Evolutionary conservation across 208 protist genomes (phyloP), one percentile per base, ranked within the genome.

Genomic region (Balamuthia mandrillaris): DNA sequence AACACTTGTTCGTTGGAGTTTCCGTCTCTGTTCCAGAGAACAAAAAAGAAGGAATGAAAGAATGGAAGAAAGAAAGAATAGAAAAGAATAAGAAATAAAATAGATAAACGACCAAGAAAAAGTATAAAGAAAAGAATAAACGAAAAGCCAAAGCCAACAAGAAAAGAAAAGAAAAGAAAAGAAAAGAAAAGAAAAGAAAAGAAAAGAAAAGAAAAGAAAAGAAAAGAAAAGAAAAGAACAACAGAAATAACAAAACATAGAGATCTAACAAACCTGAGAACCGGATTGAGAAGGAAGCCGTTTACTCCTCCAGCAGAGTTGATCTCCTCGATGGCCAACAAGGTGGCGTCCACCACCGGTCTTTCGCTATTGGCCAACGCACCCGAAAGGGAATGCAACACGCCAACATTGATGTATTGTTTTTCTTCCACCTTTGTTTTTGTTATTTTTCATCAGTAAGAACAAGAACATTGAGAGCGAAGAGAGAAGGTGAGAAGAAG

Each of bases 291-390:
- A 3, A 54, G 12, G 18, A 37, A 44, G 0, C 65, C 65, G 27
- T 54, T 37, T 12, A 75, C 42, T 5, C 65, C 65, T 21, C 65
- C 65, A 16, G 37, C 65, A 2, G 1, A 37, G 65, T 75, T 75
- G 65, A 75, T 75, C 65, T 75, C 65, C 2, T 75, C 24, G 39
- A 75, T 75, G 65, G 65, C 65, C 9, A 75, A 44, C 1, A 75
- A 27, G 27, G 65, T 75, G 41, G 65, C 65, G 65, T 75, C 65
- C 2, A 75, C 65, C 16, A 75, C 65, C 24, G 45, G 65, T 44
- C 65, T 75, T 44, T 75, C 65, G 42, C 52, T 44, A 10, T 54
- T 44, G n/a, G 65, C 65, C 14, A 75, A 44, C 16, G 65, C 42
- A 18, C 65, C 65, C n/a, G 41, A 52, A 27, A 75, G 65, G 24